Evolutionary conservation across 225 moss, liverwort and hornwort species (phyloP).

Genomic region (Asterella californica): DNA sequence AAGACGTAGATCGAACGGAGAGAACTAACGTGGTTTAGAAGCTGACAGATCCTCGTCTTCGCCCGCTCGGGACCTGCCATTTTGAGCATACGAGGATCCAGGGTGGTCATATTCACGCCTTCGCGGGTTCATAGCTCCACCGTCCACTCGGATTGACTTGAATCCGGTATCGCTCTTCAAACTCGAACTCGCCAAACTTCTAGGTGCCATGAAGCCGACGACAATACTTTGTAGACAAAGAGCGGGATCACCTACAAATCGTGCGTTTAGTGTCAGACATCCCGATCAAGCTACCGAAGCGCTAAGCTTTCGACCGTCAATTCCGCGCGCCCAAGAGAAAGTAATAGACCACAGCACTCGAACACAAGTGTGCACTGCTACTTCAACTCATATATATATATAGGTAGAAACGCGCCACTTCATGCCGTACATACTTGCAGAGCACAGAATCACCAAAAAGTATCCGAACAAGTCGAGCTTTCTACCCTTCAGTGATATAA

Average conservation of each 20-base stretch:
- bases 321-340: not conserved
- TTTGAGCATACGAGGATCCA: not conserved
- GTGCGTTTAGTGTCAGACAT: not conserved
- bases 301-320: not conserved
- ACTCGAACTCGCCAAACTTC: slow-evolving; percentile 11
- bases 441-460: too few relatives aligned
- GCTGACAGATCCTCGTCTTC: too few relatives aligned
- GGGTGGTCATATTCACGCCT: not conserved
- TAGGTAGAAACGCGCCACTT: not conserved
- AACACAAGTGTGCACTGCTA: not conserved
- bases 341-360: not conserved
- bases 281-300: not conserved
- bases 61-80: not conserved
- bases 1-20: not conserved
- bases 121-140: not conserved
- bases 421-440: not conserved
- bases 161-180: not conserved
- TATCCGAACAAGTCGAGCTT: too few relatives aligned
- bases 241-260: not conserved
- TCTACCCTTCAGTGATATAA: too few relatives aligned
- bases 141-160: not conserved
- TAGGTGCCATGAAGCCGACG: slow-evolving; percentile 1
- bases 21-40: slow-evolving; percentile 12
- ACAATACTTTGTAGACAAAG: not conserved
- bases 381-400: not conserved